Evolutionary conservation across 257 asterid species (phyloP).

Genomic region (Solanum neorickii): DNA sequence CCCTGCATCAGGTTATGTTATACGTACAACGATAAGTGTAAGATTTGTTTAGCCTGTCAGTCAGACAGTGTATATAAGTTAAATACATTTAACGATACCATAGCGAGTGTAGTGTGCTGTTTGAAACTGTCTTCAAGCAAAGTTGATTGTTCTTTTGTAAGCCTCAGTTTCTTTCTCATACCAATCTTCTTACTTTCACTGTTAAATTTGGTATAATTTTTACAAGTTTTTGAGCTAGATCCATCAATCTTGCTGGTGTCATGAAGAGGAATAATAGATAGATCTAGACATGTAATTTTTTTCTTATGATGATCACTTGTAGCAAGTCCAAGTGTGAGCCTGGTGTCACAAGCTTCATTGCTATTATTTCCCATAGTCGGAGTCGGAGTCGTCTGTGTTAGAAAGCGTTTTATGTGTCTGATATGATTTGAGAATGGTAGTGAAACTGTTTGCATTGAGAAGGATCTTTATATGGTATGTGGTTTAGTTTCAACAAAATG

Average conservation of each 20-base stretch:
- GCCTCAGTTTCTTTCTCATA: slow-evolving; percentile 45
- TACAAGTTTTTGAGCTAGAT: slow-evolving; percentile 5
- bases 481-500: neutral
- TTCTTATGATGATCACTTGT: slow-evolving; percentile 2
- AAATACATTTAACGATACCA: slow-evolving; percentile 10
- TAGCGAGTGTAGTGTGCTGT: slow-evolving; percentile 27
- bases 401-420: neutral
- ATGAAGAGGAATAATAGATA: slow-evolving; percentile 36
- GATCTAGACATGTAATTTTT: slow-evolving; percentile 23
- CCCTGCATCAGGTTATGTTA: slow-evolving; percentile 13
- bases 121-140: slow-evolving; percentile 46
- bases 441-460: neutral
- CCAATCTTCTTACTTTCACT: slow-evolving; percentile 7
- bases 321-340: slow-evolving; percentile 34
- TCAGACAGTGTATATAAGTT: neutral
- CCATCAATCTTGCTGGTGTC: neutral
- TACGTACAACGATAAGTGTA: neutral
- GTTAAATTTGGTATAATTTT: neutral
- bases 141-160: slow-evolving; percentile 28
- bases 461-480: neutral
- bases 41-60: neutral
- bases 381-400: neutral
- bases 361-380: slow-evolving; percentile 8
- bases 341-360: slow-evolving; percentile 19
- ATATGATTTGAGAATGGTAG: neutral